phyloP scores from a whole-genome alignment of 768 basidiomycete genomes.

The Leccinellum albellum region DNA sequence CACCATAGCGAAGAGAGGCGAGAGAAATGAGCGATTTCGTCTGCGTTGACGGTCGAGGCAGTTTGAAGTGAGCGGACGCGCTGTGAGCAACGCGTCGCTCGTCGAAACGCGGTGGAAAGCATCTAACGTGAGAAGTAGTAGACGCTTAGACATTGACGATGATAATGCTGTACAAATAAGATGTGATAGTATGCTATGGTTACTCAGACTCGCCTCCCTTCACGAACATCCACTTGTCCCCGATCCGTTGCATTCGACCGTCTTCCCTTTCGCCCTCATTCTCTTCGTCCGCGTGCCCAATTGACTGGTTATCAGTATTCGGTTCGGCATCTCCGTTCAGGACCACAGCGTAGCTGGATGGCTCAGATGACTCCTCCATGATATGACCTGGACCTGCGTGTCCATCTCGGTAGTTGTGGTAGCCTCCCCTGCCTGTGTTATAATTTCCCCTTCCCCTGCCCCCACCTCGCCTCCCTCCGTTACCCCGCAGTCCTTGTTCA shows the following conservation, averaged over 20 bases:
- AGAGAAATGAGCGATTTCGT: constrained; percentile 88
- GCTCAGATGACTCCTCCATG: constrained; percentile 22
- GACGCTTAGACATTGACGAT: background rate
- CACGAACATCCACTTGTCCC: constrained; percentile 72
- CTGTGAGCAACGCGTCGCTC: constrained; percentile 7
- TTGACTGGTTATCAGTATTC: constrained; percentile 6
- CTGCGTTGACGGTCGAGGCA: constrained; percentile 51
- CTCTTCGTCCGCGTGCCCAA: background rate
- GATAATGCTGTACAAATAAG: constrained; percentile 21
- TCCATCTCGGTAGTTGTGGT: constrained; percentile 49
- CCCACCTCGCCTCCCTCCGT: constrained; percentile 35
- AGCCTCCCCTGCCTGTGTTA: constrained; percentile 28
- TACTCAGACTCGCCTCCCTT: constrained; percentile 37
- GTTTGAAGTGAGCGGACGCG: constrained; percentile 20
- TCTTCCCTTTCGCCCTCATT: constrained; percentile 22
- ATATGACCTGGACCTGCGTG: constrained; percentile 25
- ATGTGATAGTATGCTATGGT: constrained; percentile 20
- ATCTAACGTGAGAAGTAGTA: constrained; percentile 3
- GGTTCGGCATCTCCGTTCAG: constrained; percentile 46
- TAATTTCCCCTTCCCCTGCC: constrained; percentile 38
- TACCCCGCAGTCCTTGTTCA: constrained; percentile 35
- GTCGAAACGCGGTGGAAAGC: constrained; percentile 20
- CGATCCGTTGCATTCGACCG: constrained; percentile 65
- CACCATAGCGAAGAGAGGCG: constrained; percentile 90
- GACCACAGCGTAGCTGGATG: constrained; percentile 56